These are phyloP conservation scores for Ceratobasidium sp. DNA, from an alignment of 1,284 basidiomycete genomes.

Conservation along the genomic window DNA sequence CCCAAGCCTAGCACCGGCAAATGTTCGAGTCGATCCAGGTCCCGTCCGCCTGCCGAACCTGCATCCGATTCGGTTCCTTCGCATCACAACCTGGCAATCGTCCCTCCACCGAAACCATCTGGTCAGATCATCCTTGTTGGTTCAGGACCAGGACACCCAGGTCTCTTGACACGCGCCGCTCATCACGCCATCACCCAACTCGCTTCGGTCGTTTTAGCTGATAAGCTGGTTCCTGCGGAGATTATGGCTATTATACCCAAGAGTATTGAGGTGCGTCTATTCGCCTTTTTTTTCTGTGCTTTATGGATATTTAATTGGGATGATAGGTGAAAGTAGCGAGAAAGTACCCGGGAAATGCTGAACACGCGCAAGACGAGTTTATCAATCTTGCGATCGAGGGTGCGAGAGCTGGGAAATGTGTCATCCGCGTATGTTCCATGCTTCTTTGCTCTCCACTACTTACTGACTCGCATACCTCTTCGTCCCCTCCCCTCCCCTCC, in stretches of 20 bases:
- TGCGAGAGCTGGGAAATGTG: constrained; percentile 82
- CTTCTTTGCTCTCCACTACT: neutral
- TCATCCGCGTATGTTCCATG: constrained; percentile 78
- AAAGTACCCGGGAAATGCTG: constrained; percentile 98
- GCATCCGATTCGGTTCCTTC: constrained; percentile 53
- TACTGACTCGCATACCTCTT: neutral
- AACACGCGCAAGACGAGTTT: constrained; percentile 93
- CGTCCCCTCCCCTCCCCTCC: neutral
- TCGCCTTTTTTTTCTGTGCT: neutral
- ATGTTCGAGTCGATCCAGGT: neutral
- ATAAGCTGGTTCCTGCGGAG: constrained; percentile 95
- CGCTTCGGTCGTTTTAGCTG: constrained; percentile 90
- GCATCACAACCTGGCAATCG: constrained; percentile 51
- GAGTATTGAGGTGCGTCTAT: constrained; percentile 71
- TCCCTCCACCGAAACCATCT: constrained; percentile 47
- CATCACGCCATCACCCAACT: constrained; percentile 83
- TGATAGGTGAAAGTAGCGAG: constrained; percentile 76
- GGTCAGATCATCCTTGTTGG: constrained; percentile 92
- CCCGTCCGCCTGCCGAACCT: constrained; percentile 50
- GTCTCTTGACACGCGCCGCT: constrained; percentile 90
- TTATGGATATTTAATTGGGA: neutral
- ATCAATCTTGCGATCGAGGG: constrained; percentile 91
- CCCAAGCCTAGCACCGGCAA: constrained; percentile 23
- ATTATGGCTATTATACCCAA: constrained; percentile 91
- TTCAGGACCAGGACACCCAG: constrained; percentile 95